These are phyloP conservation scores for Penicillium aurantiogriseum DNA, from an alignment of 2,329 filamentous ascomycete genomes.

Conservation along the genomic window DNA sequence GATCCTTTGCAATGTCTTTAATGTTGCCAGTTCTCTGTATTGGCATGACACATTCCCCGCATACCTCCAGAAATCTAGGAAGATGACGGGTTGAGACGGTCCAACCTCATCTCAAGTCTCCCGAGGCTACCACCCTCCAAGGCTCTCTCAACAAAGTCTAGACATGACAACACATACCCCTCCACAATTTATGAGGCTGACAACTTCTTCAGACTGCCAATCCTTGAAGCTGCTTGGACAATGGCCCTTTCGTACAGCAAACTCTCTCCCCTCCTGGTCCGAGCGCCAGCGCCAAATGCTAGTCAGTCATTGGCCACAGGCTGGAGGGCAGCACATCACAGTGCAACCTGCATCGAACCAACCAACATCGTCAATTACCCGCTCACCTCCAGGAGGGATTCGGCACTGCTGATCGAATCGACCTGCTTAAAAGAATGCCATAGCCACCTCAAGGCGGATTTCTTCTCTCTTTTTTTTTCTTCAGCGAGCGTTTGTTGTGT, in stretches of 20 bases:
- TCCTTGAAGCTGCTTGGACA: background rate
- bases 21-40: background rate
- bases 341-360: slow-evolving; percentile 7
- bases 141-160: background rate
- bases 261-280: slow-evolving; percentile 4
- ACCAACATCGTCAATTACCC: slow-evolving; percentile 12
- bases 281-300: slow-evolving; percentile 3
- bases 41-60: background rate
- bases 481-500: slow-evolving; percentile 60
- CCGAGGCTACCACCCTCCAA: background rate
- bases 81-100: no score
- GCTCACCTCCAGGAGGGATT: slow-evolving; percentile 5
- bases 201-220: background rate
- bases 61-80: background rate
- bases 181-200: slow-evolving; percentile 1
- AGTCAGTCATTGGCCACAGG: background rate
- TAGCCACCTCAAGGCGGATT: slow-evolving; percentile 24
- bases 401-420: slow-evolving; percentile 18
- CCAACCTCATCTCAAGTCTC: background rate
- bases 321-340: slow-evolving; percentile 6
- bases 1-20: background rate
- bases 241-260: background rate
- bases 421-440: slow-evolving; percentile 24
- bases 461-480: slow-evolving; percentile 48
- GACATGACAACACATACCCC: background rate